Evolutionary conservation across 805 yeast genomes (phyloP), one percentile per base, ranked within the genome.

Genomic region (Yarrowia porcina): DNA sequence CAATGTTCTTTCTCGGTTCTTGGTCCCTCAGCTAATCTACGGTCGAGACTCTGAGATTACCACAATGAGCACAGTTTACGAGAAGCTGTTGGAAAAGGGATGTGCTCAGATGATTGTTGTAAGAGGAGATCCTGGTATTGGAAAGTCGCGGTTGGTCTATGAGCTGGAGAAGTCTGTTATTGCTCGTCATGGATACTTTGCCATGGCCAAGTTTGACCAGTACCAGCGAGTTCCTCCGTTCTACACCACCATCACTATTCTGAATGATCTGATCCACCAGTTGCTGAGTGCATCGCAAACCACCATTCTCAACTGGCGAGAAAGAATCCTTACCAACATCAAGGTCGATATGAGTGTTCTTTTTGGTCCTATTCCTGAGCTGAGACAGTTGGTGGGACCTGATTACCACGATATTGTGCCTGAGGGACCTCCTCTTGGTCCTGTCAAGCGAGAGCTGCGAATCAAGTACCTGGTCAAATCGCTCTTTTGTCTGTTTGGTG

Each of bases 91-190:
- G n/a, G 64, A 65, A 4, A 66, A 64, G 8, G 64, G 63, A 63
- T 68, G 74, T 65, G 52, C 56, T 17, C 67, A 70, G 67, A 42
- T 73, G 10, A 65, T 77, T 1, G 64, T 80, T 6, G 67, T 81
- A 3, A 66, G 70, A 1, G 85, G 85, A 15, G 74, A 70, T 3
- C 64, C 76, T 0, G 85, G 85, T 1, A 68, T 73, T 7, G 85
- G 85, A 1, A 81, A 80, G 67, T 72, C 82, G 0, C 70, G 79
- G 5, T 64, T 81, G 8, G 67, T 82, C 6, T 71, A 71, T 28
- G 81, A 78, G 28, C 65, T 81, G 45, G 75, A 73, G 59, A 70
- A 75, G 6, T 67, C 68, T 2, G 73, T 80, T 4, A 66, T 76
- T 11, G 67, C 76, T 1, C 70, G 71, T 32, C 73, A 73, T 52